These are phyloP conservation scores for Stevia rebaudiana DNA, from an alignment of 140 eudicot species.

Conservation along the genomic window DNA sequence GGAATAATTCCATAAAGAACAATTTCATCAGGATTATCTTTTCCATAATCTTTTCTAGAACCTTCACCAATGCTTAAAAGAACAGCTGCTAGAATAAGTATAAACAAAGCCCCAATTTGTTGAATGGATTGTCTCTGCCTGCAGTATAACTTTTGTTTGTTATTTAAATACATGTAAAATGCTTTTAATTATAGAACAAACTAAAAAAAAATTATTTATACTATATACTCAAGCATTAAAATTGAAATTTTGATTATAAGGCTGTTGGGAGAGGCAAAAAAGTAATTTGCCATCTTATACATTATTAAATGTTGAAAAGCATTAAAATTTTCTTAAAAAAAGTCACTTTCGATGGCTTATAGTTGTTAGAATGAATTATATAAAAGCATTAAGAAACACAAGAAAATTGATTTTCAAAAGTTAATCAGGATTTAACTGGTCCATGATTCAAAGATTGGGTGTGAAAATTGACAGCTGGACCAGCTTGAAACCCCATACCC, in stretches of 20 bases:
- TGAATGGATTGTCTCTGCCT: constrained; percentile 94
- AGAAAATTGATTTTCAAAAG: too few species aligned
- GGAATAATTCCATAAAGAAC: constrained; percentile 80
- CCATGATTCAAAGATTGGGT: background rate
- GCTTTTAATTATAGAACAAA: too few species aligned
- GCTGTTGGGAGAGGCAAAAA: background rate
- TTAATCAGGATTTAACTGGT: background rate
- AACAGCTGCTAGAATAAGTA: constrained; percentile 83
- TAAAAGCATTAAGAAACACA: background rate
- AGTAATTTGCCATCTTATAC: background rate
- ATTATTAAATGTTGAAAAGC: background rate
- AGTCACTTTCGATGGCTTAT: background rate
- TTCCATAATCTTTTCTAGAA: constrained; percentile 66
- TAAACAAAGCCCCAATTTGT: constrained; percentile 90
- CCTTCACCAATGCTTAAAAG: constrained; percentile 98
- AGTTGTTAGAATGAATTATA: background rate
- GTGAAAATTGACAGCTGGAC: background rate
- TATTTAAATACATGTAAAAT: constrained; percentile 5
- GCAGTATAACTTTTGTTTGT: constrained; percentile 12
- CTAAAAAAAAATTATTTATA: too few species aligned
- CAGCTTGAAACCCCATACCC: background rate
- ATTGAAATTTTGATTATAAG: too few species aligned
- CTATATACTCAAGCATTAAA: background rate
- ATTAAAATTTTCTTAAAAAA: background rate
- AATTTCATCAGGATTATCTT: constrained; percentile 55